phyloP scores from a whole-genome alignment of 169 alveolate species.

The Eimeria necatrix region DNA sequence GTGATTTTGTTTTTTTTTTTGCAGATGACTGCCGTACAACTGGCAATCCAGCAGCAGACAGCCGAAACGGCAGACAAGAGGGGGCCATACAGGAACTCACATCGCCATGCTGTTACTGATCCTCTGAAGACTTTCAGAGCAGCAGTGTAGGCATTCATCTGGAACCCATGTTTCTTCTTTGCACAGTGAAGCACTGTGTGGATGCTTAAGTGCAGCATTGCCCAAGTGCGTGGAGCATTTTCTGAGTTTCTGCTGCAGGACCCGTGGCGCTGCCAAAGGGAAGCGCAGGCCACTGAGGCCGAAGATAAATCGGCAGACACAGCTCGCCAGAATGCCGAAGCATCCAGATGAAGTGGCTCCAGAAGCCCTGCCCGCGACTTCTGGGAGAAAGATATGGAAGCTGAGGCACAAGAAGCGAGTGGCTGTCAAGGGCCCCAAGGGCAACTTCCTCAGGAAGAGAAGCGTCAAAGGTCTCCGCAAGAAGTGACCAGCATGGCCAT shows the following conservation, averaged over 20 bases:
- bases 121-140: conserved; percentile 74
- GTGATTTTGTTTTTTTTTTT: neutral
- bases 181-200: too few species aligned
- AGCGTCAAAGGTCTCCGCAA: conserved; percentile 60
- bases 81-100: neutral
- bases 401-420: conserved; percentile 82
- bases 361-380: conserved; percentile 83
- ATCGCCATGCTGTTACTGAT: conserved; percentile 52
- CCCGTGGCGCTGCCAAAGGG: conserved; percentile 30
- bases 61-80: neutral
- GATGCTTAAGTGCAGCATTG: neutral
- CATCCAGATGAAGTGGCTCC: conserved; percentile 80
- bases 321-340: conserved; percentile 83
- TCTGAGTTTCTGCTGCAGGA: conserved; percentile 7
- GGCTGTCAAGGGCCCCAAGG: conserved; percentile 35
- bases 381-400: conserved; percentile 86
- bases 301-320: conserved; percentile 74
- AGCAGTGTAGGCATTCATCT: conserved; percentile 22
- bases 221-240: neutral
- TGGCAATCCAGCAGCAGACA: conserved; percentile 67
- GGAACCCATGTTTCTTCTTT: neutral
- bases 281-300: conserved; percentile 42
- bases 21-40: conserved; percentile 76
- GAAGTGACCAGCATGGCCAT: neutral
- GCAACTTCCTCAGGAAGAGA: conserved; percentile 74